Evolutionary conservation across 257 asterid genomes (phyloP).

Genomic region (Handroanthus guayacan): DNA sequence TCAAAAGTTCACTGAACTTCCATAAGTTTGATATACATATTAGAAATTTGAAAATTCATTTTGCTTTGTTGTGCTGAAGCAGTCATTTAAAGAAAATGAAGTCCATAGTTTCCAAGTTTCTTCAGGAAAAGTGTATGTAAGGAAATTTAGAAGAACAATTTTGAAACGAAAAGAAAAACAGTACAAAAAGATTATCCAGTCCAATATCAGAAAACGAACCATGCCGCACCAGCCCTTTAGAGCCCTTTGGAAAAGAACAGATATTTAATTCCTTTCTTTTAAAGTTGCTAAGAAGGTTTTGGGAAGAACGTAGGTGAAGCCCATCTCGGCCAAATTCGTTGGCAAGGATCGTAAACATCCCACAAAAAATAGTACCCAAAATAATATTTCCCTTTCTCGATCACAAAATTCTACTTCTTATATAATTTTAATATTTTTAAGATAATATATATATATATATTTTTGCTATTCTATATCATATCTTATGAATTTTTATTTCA

Average conservation of each 20-base stretch:
- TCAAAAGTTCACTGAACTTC: too few species aligned
- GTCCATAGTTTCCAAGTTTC: neutral
- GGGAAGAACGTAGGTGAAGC: conserved; percentile 17
- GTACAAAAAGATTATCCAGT: neutral
- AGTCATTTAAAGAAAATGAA: neutral
- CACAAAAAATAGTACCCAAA: too few species aligned
- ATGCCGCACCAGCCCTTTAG: conserved; percentile 14
- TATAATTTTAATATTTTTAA: too few species aligned
- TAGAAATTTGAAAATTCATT: neutral
- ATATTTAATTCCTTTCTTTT: neutral
- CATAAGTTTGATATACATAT: too few species aligned
- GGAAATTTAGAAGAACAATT: conserved; percentile 1
- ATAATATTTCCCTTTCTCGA: too few species aligned
- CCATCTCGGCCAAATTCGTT: neutral
- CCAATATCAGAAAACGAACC: conserved; percentile 3
- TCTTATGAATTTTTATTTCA: too few species aligned
- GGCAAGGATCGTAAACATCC: too few species aligned
- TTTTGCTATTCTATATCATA: too few species aligned
- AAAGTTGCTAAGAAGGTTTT: conserved; percentile 2
- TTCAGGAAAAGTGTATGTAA: neutral
- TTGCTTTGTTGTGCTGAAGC: neutral
- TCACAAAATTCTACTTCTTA: too few species aligned
- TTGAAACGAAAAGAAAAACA: neutral
- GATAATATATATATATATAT: too few species aligned
- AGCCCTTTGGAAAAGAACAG: neutral